Evolutionary conservation across 2,329 filamentous ascomycete genomes (phyloP).

Genomic region (Arthrobotrys pseudoclavata): DNA sequence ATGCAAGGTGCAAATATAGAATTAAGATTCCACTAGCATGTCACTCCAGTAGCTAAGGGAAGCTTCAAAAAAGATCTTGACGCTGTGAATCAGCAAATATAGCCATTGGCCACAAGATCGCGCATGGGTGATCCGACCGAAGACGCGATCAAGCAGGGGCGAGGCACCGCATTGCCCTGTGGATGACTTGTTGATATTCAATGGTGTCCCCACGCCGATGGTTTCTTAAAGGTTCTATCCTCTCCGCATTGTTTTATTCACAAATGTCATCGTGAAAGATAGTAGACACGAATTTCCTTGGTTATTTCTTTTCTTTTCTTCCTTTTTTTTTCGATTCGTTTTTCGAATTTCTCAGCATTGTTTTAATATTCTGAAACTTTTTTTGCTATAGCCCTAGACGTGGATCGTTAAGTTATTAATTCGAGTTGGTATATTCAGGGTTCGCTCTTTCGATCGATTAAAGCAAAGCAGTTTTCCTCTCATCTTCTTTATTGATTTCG

Average conservation of each 20-base stretch:
- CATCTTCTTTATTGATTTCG: constrained; percentile 1
- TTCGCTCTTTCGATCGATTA: constrained; percentile 34
- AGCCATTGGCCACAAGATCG: constrained; percentile 52
- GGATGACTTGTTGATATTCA: constrained; percentile 54
- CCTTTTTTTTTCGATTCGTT: constrained; percentile 54
- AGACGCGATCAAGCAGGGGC: constrained; percentile 55
- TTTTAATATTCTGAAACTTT: constrained; percentile 59
- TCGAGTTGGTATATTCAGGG: constrained; percentile 31
- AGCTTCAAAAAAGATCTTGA: constrained; percentile 44
- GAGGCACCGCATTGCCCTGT: constrained; percentile 35
- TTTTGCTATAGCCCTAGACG: constrained; percentile 31
- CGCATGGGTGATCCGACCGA: constrained; percentile 36
- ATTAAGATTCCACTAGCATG: constrained; percentile 25
- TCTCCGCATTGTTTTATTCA: constrained; percentile 53
- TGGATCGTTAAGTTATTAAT: constrained; percentile 47
- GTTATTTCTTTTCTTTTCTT: constrained; percentile 34
- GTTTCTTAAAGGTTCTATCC: constrained; percentile 54
- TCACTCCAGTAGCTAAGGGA: constrained; percentile 9
- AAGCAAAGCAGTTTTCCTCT: constrained; percentile 29
- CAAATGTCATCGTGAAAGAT: constrained; percentile 29
- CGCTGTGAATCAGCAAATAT: constrained; percentile 55
- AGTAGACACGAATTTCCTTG: constrained; percentile 59
- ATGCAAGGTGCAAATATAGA: constrained; percentile 48
- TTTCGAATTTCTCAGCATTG: constrained; percentile 22
- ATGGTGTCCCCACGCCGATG: constrained; percentile 11